Evolutionary conservation across 768 basidiomycete species (phyloP), one percentile per base, ranked within the genome.

Genomic region (Ramaria sp.): DNA sequence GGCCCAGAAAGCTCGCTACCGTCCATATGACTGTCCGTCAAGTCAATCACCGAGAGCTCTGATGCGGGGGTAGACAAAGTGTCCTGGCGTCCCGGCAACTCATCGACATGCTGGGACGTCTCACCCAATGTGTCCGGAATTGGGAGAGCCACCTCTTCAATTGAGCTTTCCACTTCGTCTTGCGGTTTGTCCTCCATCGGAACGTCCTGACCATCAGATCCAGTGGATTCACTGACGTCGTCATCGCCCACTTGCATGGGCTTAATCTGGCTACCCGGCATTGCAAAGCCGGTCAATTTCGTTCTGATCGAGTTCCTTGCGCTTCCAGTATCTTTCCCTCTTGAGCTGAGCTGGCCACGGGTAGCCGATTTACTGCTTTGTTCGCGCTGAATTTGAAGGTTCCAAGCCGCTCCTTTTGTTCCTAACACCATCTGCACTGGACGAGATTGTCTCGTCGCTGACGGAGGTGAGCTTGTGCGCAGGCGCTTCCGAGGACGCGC

Each of bases 371-470:
- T 37, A n/a, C 46, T 61, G 53, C 38, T 50, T 48, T 60, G 60
- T 33, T 60, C 48, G 55, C 59, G 64, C 49, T 19, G 48, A 13
- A 68, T 62, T 24, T 65, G 63, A 17, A 73, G 60, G 56, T 72
- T 74, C 78, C 83, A 86, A 1, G 69, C 63, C 2, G 83, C 78
- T 4, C 70, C 67, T 4, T 72, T 68, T 0, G 85, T 86, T 62
- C 72, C 75, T 34, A 84, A 64, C 4, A 79, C 73, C 58, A 75
- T 71, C 61, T 78, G 73, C 6, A 70, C 64, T 51, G 67, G 43
- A 58, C 65, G 59, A 45, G 37, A 24, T 24, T 41, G 49, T 50
- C 12, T 49, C 27, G 54, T 19, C 9, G 13, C 33, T 38, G 33
- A 20, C 24, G 19, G 19, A 17, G 58, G 49, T 7, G 39, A 39